Base-by-base conservation (phyloP, 202 grass and related monocot genomes). In the Tripidium arundinaceum region DNA sequence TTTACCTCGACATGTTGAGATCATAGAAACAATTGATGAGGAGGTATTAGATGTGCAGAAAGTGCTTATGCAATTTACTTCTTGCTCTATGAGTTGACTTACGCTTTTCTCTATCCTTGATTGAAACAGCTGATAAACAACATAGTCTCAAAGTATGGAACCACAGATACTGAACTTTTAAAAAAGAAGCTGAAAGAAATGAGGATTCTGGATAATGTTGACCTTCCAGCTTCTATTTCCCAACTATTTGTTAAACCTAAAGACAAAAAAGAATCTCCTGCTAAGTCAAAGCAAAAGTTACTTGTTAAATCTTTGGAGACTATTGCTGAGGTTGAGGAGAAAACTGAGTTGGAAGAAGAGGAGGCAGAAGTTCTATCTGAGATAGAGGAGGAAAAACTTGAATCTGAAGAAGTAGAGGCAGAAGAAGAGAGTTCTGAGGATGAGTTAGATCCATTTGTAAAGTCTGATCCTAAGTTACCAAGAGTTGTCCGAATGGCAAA, bases 1-100 rank as follows among this genome's bases (percentile, higher is more conserved):
- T 83, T 90, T 99, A 74, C 96, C 96, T 72, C 90, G 96, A 55
- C 92, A 99, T 88, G 92, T 99, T 88, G 90, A 99, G 79, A 96
- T 99, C 25, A 99, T 99, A 91, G 90, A 96, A 90, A 85, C 45
- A 82, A 99, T 99, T 84, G 92, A 99, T 70, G 89, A 79, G 15
- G 85, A 99, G 92, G 96, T 99, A 90, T 12, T 61, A 15, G 4
- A 63, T 75, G 26, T 42, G n/a, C 62, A 76, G 27, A 40, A n/a
- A 65, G 41, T 22, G 2, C 58, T 86, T 86, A 80, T 74, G 19
- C 62, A 59, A 16, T 50, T 34, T 83, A 42, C 16, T 33, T 72
- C 43, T 67, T 86, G 11, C 16, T 70, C 24, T 61, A 26, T 80
- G 18, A 9, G 7, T 69, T 54, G 22, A 36, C 31, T 52, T 38